Conservation (phyloP, 2,329 filamentous ascomycete species). For the Penicillium sp. region DNA sequence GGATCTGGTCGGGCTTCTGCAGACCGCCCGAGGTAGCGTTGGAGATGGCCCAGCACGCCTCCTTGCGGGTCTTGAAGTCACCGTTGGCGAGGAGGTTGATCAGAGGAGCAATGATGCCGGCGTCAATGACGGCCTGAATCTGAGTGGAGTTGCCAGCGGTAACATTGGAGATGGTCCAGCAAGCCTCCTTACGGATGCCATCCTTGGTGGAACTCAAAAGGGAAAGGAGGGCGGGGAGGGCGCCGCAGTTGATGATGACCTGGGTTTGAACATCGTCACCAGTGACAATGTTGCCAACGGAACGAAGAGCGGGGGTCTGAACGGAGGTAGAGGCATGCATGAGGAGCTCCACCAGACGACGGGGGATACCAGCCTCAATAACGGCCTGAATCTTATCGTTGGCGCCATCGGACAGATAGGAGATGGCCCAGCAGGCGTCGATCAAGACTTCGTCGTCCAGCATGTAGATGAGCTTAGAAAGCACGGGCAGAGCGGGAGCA, state of each 20-base stretch:
- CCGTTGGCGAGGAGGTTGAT: conserved; percentile 95
- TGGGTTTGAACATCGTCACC: conserved; percentile 98
- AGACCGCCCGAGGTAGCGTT: conserved; percentile 96
- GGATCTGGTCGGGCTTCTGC: conserved; percentile 97
- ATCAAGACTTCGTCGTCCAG: conserved; percentile 97
- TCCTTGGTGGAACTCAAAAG: conserved; percentile 96
- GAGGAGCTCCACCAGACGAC: conserved; percentile 89
- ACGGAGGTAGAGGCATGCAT: conserved; percentile 99
- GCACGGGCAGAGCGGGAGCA: conserved; percentile 84
- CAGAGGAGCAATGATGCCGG: conserved; percentile 91
- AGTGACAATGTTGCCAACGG: conserved; percentile 97
- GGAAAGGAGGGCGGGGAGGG: conserved; percentile 84
- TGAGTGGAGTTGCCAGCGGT: conserved; percentile 97
- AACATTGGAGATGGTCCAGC: conserved; percentile 99
- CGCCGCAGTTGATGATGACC: conserved; percentile 97
- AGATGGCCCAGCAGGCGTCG: conserved; percentile 99
- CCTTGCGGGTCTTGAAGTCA: conserved; percentile 98
- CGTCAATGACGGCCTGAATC: conserved; percentile 94
- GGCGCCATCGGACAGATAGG: conserved; percentile 93
- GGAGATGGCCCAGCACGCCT: conserved; percentile 99
- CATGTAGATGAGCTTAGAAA: conserved; percentile 96
- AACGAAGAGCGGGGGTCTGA: conserved; percentile 93
- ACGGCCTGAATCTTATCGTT: conserved; percentile 99
- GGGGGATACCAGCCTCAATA: conserved; percentile 95
- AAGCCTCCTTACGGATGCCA: conserved; percentile 97